Percentiles rank a stretch among this genome's conserved stretches.
Conservation (phyloP, 345 rosid species). For the Garcia nutans region DNA sequence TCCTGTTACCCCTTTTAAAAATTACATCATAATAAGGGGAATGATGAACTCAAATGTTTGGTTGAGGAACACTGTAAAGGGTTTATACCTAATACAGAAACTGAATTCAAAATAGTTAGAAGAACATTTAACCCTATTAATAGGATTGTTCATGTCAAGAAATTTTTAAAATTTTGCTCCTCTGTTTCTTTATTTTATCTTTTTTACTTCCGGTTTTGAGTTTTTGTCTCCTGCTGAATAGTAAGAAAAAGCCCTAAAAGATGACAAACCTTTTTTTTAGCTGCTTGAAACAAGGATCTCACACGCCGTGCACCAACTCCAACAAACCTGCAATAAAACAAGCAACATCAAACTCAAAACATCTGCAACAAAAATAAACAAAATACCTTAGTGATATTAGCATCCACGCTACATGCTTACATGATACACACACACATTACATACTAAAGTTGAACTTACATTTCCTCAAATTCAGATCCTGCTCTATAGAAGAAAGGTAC, state of each 20-base stretch:
- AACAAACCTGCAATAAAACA: constrained; percentile 73
- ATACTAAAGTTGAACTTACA: constrained; percentile 50
- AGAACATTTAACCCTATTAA: not conserved
- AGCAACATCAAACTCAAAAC: constrained; percentile 14
- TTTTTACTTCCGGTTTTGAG: not conserved
- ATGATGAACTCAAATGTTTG: not conserved
- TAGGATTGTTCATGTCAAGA: not conserved
- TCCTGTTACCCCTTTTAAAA: not conserved
- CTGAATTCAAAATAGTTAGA: not conserved
- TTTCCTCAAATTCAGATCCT: constrained; percentile 99
- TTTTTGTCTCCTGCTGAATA: not conserved
- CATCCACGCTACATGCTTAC: not conserved
- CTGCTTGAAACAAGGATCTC: constrained; percentile 94
- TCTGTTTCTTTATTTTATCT: not conserved
- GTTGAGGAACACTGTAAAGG: not conserved
- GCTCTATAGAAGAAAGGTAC: constrained; percentile 98
- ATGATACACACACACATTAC: not conserved
- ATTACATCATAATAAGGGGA: not conserved
- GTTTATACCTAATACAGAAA: not conserved
- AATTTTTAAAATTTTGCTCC: not conserved
- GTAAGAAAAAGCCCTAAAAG: not conserved
- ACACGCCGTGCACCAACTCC: constrained; percentile 99
- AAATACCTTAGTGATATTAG: not conserved
- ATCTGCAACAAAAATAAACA: not conserved
- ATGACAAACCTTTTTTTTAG: constrained; percentile 75